A percentile compares a stretch with the other conserved stretches of the same genome.
These are phyloP conservation scores for Stemphylium beticola DNA, from an alignment of 2,329 filamentous ascomycete genomes.

Conservation along the genomic window DNA sequence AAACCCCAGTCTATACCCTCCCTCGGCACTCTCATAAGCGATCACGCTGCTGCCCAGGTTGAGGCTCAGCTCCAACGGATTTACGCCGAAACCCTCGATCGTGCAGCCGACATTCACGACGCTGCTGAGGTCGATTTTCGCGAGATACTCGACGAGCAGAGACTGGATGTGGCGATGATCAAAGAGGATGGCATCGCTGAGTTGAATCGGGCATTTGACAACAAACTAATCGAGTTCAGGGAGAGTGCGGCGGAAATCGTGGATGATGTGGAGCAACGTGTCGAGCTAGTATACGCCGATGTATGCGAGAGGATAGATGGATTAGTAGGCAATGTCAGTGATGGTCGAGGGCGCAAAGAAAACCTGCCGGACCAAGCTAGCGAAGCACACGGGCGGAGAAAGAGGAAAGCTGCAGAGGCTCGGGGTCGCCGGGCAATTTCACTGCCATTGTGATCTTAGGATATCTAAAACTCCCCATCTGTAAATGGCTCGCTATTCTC, in stretches of 20 bases:
- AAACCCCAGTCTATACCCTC: neutral
- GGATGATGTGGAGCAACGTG: neutral
- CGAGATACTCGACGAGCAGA: slow-evolving; percentile 13
- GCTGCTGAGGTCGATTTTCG: slow-evolving; percentile 15
- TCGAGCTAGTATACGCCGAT: neutral
- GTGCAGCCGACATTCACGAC: slow-evolving; percentile 11
- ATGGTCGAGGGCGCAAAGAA: neutral
- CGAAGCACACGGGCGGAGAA: neutral
- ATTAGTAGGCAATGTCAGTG: neutral
- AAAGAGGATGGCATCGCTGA: slow-evolving; percentile 11
- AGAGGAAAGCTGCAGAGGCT: neutral
- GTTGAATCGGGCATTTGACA: slow-evolving; percentile 1
- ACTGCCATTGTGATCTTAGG: neutral
- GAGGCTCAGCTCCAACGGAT: slow-evolving; percentile 5
- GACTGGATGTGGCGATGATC: slow-evolving; percentile 1
- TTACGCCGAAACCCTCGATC: slow-evolving; percentile 8
- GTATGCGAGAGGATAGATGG: neutral
- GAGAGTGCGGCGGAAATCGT: slow-evolving; percentile 4
- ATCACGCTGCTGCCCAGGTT: neutral
- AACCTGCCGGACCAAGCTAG: neutral
- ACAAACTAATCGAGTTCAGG: slow-evolving; percentile 8
- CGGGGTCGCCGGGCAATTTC: neutral
- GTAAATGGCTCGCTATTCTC: too few species aligned
- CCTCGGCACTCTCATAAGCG: slow-evolving; percentile 10
- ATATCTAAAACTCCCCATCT: neutral